These are phyloP conservation scores for Niebla homalea DNA, from an alignment of 495 filamentous ascomycete genomes.

Conservation along the genomic window DNA sequence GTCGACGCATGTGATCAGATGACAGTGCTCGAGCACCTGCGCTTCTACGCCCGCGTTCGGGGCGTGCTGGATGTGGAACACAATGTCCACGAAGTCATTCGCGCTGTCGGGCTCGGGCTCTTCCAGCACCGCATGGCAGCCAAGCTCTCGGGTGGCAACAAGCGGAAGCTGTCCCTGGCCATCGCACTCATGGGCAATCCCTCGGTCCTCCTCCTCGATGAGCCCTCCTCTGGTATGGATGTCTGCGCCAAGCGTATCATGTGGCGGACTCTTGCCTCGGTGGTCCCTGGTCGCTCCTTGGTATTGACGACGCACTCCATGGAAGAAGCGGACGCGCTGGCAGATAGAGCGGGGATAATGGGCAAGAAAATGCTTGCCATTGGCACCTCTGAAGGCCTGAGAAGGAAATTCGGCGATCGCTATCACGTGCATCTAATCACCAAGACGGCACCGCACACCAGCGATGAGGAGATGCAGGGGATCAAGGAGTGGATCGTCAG, in stretches of 20 bases:
- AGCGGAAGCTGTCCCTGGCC: conserved; percentile 38
- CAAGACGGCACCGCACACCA: conserved; percentile 54
- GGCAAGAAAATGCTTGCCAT: conserved; percentile 30
- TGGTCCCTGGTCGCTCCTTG: conserved; percentile 26
- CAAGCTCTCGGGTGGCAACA: conserved; percentile 41
- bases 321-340: conserved; percentile 35
- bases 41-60: conserved; percentile 43
- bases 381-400: conserved; percentile 26
- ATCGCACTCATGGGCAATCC: conserved; percentile 39
- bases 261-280: conserved; percentile 31
- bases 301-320: conserved; percentile 34
- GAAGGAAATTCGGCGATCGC: conserved; percentile 26
- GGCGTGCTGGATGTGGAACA: conserved; percentile 37
- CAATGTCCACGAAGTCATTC: conserved; percentile 36
- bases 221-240: conserved; percentile 37
- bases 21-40: conserved; percentile 41
- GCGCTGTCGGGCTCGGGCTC: conserved; percentile 27
- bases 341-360: conserved; percentile 31
- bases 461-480: conserved; percentile 46
- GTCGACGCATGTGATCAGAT: conserved; percentile 46
- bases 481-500: conserved; percentile 47
- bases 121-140: conserved; percentile 30
- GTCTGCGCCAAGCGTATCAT: conserved; percentile 36
- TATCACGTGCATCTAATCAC: conserved; percentile 49
- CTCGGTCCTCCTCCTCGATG: conserved; percentile 35